Evolutionary conservation across 371 early-diverging fungal species (phyloP), one percentile per base, ranked within the genome.

Genomic region (Actinomortierella ambigua): DNA sequence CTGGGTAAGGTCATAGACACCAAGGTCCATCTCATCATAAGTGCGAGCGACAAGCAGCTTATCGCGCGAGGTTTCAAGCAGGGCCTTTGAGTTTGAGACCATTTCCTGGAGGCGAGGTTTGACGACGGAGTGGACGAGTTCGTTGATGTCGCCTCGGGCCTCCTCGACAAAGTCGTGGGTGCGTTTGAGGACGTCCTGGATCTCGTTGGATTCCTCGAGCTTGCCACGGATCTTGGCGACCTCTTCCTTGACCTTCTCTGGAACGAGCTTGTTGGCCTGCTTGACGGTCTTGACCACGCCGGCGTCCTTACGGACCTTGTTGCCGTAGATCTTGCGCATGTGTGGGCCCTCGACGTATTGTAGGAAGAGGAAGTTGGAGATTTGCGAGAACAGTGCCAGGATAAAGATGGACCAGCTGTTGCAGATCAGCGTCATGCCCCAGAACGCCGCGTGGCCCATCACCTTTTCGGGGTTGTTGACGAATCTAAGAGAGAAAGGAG

Each of bases 391-490:
- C 55, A 94, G 60, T 1, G 97, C 93, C 57, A 97, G 69, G 26
- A 83, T 82, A 63, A 92, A 90, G 68, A 96, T 81, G 8, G 84
- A 70, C 81, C 90, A 88, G 44, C 88, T 89, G 50, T 86, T 86
- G 53, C 92, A 87, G 61, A 94, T 91, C 58, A 96, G 67, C 5
- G 95, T 86, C 70, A 95, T 81, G 7, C 96, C 97, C 87, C 93
- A 97, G 73, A 92, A 91, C 14, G 94, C 88, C 9, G 94, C 87
- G 68, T 94, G 92, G 11, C 95, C 92, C 77, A 95, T 89, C 40
- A 94, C 82, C 71, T 93, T 92, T 58, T 95, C 95, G 2, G 96
- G 96, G 67, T 94, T 93, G 70, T 95, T 95, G 26, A 95, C 82
- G 53, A 85, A 90, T 64, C 90, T 82, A 61, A 29, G 52, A 28